phyloP scores from a whole-genome alignment of 768 basidiomycete species.

The Termitomyces sp. region DNA sequence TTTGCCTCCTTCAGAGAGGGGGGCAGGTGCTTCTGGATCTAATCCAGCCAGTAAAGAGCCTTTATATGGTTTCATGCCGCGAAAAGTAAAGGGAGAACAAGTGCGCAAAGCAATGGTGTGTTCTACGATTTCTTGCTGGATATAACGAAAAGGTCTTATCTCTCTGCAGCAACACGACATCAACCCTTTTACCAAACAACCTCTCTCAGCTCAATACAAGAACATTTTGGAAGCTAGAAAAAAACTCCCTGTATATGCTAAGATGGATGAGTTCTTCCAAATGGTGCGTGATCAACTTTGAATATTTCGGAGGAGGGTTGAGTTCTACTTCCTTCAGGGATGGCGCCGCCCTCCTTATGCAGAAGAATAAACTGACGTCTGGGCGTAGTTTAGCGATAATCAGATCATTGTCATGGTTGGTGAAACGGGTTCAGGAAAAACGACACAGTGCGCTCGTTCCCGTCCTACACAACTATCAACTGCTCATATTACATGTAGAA shows the following conservation, averaged over 20 bases:
- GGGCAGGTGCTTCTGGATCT: slow-evolving; percentile 17
- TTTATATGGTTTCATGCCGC: slow-evolving; percentile 66
- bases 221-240: slow-evolving; percentile 83
- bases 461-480: not conserved
- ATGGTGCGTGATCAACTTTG: slow-evolving; percentile 53
- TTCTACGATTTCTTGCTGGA: slow-evolving; percentile 1
- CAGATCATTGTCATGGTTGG: slow-evolving; percentile 91
- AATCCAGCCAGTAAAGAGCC: slow-evolving; percentile 40
- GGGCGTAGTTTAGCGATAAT: slow-evolving; percentile 58
- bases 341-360: slow-evolving; percentile 25
- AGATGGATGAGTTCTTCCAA: slow-evolving; percentile 90
- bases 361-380: slow-evolving; percentile 20
- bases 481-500: slow-evolving; percentile 33
- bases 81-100: slow-evolving; percentile 60
- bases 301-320: slow-evolving; percentile 33
- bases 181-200: slow-evolving; percentile 85
- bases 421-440: slow-evolving; percentile 95
- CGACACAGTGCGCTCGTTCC: slow-evolving; percentile 69
- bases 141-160: not conserved
- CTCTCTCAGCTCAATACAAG: slow-evolving; percentile 73
- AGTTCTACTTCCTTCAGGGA: slow-evolving; percentile 38
- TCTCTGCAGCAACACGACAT: slow-evolving; percentile 59
- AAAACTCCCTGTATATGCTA: slow-evolving; percentile 85
- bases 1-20: slow-evolving; percentile 26
- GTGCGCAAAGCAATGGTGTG: slow-evolving; percentile 68